Base-by-base conservation (phyloP, 805 yeast genomes). In the Saccharomyces eubayanus region DNA sequence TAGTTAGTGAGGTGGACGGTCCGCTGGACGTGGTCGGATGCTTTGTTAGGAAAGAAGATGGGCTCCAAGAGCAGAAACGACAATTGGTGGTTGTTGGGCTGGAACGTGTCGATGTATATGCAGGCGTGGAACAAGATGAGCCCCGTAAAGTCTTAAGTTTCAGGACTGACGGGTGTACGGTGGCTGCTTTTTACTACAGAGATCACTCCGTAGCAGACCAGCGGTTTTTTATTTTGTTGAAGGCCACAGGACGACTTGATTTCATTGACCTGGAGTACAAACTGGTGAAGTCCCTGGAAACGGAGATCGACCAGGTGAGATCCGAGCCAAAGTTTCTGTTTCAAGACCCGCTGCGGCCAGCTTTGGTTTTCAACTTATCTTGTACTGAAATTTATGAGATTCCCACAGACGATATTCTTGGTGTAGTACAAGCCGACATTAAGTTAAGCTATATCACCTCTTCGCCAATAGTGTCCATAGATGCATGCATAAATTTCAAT, bases 211-310 rank as follows among this genome's bases (percentile, higher is more conserved):
- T 59, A 4, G 29, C 54, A 6, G 45, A 46, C 3, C 52, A 50
- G 8, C 57, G 59, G 6, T 63, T 55, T 29, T 31, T 61, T 6
- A 45, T 63, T 28, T 6, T 63, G 1, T 52, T 65, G 8, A 60
- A 61, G 50, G 57, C 56, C 24, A 48, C 55, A 51, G 68, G 68
- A 2, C 49, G 40, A 9, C 40, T 64, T 29, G 61, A 61, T 28
- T 41, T 61, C 6, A 30, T 54, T 31, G 48, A 56, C 46, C 14
- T 24, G 11, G 49, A 58, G 11, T 49, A 58, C 2, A 41, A 47
- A 12, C 31, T 51, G 10, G 21, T 61, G 3, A 66, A 62, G 48
- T 12, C 49, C 6, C 27, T 62, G 6, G 50, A 58, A 2, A 59
- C 60, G 1, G 52, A 46, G 1, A 47, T 55, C 5, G 46, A 28